Conservation (phyloP, 768 basidiomycete species). For the Calocera viscosa region DNA sequence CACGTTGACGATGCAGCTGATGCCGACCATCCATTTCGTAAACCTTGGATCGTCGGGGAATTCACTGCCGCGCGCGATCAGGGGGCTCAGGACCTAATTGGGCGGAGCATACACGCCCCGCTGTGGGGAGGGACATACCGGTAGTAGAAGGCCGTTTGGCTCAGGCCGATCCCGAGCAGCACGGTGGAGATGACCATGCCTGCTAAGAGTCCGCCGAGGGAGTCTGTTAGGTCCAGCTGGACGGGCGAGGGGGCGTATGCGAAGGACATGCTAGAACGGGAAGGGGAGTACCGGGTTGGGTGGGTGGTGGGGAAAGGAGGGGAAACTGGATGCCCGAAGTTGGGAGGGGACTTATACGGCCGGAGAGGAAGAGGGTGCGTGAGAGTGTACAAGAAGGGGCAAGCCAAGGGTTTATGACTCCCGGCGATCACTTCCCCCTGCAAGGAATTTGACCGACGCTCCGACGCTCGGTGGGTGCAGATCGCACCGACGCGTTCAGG, state of each 20-base stretch:
- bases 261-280: not conserved
- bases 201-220: not conserved
- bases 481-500: too few species aligned
- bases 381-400: not conserved
- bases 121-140: not conserved
- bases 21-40: not conserved
- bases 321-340: not conserved
- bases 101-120: not conserved
- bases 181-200: not conserved
- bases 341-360: not conserved
- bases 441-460: too few species aligned
- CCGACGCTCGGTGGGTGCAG: too few species aligned
- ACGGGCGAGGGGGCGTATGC: not conserved
- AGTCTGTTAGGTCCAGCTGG: not conserved
- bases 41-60: not conserved
- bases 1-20: not conserved
- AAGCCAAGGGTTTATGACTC: not conserved
- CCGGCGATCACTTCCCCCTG: too few species aligned
- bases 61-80: not conserved
- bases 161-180: not conserved
- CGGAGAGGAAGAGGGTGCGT: not conserved
- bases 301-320: not conserved
- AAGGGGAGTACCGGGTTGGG: not conserved
- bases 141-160: not conserved
- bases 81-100: not conserved